Evolutionary conservation across 805 yeast species (phyloP), one percentile per base, ranked within the genome.

Genomic region (Starmera quercuum): DNA sequence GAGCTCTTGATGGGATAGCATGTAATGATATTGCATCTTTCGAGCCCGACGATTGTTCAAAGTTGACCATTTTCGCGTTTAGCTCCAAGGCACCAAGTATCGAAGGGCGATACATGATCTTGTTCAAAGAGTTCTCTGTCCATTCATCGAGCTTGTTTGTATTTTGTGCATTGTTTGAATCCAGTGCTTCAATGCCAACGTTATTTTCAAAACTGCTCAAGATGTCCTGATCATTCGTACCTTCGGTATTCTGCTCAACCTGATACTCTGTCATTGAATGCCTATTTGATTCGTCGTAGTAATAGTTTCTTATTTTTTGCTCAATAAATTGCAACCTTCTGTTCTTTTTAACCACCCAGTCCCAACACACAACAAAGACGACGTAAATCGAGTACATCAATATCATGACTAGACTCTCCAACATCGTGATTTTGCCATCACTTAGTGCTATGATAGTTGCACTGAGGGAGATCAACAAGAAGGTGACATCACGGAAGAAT

Each of bases 311-410:
- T 2, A 47, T 38, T 24, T 44, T 48, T 25, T 43, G 45, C 16
- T 49, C 52, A 4, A 46, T 15, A 31, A 46, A 32, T 12, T 40
- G 37, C 2, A 21, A 19, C 21, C 39, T 46, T 30, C 53, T 37
- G 17, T 30, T 43, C 29, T 35, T 43, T 0, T 36, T 45, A 7
- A 34, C 29, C 6, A 45, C 12, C 39, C 41, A 49, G 17, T 47
- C 53, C 54, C 53, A 51, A 3, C 35, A 36, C 2, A 65, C 51
- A 60, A 54, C 78, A 39, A 55, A 59, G 0, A 61, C 34, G 6
- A 84, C 90, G 46, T 85, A 88, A 0, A 53, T 36, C 0, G 68
- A 40, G 48, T 87, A 88, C 7, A 78, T 43, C 0, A 52, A 38
- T 8, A 82, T 63, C 72, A 88, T 70, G 5, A 65, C 39, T 0